Base-by-base conservation (phyloP, 257 asterid species). In the Capsicum rhomboideum region DNA sequence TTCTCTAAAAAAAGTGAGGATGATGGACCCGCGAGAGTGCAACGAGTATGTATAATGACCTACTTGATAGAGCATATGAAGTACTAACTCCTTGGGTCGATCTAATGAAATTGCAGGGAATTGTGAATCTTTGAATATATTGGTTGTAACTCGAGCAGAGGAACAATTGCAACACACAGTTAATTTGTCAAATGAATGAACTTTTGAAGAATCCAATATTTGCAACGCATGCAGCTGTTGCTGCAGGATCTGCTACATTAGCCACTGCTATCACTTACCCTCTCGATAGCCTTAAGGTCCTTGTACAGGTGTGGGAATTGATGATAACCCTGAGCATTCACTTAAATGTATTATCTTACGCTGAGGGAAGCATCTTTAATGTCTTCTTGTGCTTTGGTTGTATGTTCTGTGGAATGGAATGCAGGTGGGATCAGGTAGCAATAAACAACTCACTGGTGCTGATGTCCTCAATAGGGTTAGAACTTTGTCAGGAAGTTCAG, bases 261-360 rank as follows among this genome's bases (percentile, higher is more conserved):
- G 93, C 91, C 82, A 89, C 96, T 17, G 90, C 90, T 85, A 82
- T 91, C 37, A 92, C 93, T 2, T 94, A 90, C 83, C 99, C 99
- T 20, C 93, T 95, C 46, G 98, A 97, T 87, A 93, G 97, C 82
- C 90, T 97, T 83, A 95, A 94, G 91, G 91, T 88, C 84, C 89
- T 95, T 86, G 50, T 87, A 37, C 99, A 97, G 99, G 99, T 96
- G 61, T 37, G 72, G 55, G 34, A 42, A 34, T 55, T 79, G 63
- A 26, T 49, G 42, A 46, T 26, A 49, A 49, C 42, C 10, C n/a
- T 49, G 61, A 26, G 20, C 44, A 26, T 14, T 74, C 61, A 75
- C 44, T 23, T 26, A 26, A 46, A 75, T 26, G 40, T 31, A 10
- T 29, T 69, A 23, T 21, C 44, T 72, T 17, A 20, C n/a, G 6